Percentiles rank a stretch among this genome's conserved stretches.
Evolutionary conservation across 306 rosid genomes (phyloP).

Genomic region (Prunus persica): DNA sequence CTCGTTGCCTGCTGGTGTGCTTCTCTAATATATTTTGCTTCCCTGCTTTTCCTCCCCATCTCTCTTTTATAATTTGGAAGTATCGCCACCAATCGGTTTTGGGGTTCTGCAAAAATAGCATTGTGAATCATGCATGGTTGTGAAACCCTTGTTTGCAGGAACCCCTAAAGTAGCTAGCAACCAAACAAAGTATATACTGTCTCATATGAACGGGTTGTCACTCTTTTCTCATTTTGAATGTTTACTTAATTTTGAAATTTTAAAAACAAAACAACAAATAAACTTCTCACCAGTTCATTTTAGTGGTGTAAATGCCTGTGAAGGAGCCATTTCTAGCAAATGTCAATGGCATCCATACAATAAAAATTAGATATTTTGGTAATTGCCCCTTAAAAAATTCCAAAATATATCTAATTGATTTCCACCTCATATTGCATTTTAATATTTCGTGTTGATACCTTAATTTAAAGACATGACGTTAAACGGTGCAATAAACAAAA

Average conservation of each 20-base stretch:
- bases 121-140: background rate
- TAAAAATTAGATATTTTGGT: background rate
- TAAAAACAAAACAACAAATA: background rate
- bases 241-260: background rate
- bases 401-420: background rate
- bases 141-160: conserved; percentile 6
- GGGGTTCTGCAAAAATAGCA: conserved; percentile 21
- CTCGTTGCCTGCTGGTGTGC: background rate
- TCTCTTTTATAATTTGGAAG: conserved; percentile 23
- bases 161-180: background rate
- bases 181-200: background rate
- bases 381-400: background rate
- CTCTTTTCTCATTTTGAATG: background rate
- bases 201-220: background rate
- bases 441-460: background rate
- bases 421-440: background rate
- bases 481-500: too few species aligned
- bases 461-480: too few species aligned
- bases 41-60: conserved; percentile 37
- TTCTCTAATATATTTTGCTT: background rate
- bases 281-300: background rate
- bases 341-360: background rate
- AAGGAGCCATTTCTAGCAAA: background rate
- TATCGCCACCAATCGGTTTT: conserved; percentile 10
- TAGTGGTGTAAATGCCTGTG: background rate